Evolutionary conservation across 2,329 filamentous ascomycete genomes (phyloP), one percentile per base, ranked within the genome.

Genomic region (Colletotrichum endophyticum): DNA sequence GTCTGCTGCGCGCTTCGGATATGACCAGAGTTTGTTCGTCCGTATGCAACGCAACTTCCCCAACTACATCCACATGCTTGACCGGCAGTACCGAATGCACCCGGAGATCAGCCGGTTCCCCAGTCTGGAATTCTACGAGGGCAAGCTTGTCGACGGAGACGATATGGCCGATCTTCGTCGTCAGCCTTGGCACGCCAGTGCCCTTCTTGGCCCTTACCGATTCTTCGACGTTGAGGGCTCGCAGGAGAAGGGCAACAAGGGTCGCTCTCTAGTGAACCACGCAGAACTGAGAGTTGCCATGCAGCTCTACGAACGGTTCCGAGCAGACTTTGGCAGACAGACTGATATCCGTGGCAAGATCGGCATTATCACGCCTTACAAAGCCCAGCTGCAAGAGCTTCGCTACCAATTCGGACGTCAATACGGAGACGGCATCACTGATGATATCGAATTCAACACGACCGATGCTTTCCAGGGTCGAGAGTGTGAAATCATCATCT

Each of bases 81-180:
- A 99, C 82, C 97, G 94, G 72, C 97, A 99, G 83, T 99, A 99
- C 84, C 97, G 97, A 85, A 99, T 99, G 98, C 97, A 99, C 86
- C 97, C 98, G 0, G 95, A 97, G 79, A 99, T 99, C 83, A 98
- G 96, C 84, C 85, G 89, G 69, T 99, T 98, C 84, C 97, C 98
- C 2, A 98, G 96, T 84, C 88, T 91, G 80, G 94, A 96, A 68
- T 99, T 99, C 86, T 99, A 99, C 86, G 95, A 99, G 82, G 93
- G 95, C 32, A 92, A 93, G 78, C 91, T 99, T 13, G 88, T 96
- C 78, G 96, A 99, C 84, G 97, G 98, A 28, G 91, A 91, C 76
- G 91, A 94, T 79, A 99, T 99, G 96, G 92, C 90, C 5, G 88
- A 87, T 71, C 88, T 98, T 70, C 94, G 97, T 64, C 87, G 89